Evolutionary conservation across 208 protist genomes (phyloP), one percentile per base, ranked within the genome.

Genomic region (Herpetomonas tarakana): DNA sequence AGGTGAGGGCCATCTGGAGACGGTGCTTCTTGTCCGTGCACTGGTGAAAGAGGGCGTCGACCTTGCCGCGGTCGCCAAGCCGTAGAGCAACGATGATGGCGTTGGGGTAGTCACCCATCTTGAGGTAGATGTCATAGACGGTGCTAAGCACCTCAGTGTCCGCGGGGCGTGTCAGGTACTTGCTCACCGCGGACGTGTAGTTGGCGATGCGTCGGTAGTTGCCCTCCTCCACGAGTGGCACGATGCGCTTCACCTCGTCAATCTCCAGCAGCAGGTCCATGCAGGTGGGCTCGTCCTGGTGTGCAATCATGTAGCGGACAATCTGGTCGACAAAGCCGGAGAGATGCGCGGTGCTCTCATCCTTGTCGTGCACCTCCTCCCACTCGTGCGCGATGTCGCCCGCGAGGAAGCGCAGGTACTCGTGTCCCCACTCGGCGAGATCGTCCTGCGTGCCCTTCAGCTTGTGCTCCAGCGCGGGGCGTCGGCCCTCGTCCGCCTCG

Each of bases 231-330:
- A 98, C 77, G 57, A 90, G 90, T n/a, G 73, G 62, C 28, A 92
- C 57, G 45, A 99, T 92, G 21, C 91, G 75, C 11, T 80, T 64
- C 2, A 99, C 72, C 49, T 92, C 68, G 60, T 98, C 94, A 38
- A 98, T 85, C 63, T 99, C 98, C 60, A 99, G 93, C 21, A 99
- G 66, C n/a, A 99, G 82, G 68, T 99, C 99, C 56, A 98, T 96
- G 9, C 98, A 98, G 18, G 99, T 97, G 22, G 97, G 87, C 72
- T 99, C 98, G 44, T 98, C 92, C 54, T 98, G 92, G 65, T 98
- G 93, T 1, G 66, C 61, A n/a, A 99, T 78, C 84, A 98, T 96
- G 78, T 95, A 99, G n/a, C 83, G 78, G 12, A 98, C 83, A 49
- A 98, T 98, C 58, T 98, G 84, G 38, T 97, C 73, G 18, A 98